Conservation (phyloP, 495 filamentous ascomycete species). For the Aspergillus bridgeri region DNA sequence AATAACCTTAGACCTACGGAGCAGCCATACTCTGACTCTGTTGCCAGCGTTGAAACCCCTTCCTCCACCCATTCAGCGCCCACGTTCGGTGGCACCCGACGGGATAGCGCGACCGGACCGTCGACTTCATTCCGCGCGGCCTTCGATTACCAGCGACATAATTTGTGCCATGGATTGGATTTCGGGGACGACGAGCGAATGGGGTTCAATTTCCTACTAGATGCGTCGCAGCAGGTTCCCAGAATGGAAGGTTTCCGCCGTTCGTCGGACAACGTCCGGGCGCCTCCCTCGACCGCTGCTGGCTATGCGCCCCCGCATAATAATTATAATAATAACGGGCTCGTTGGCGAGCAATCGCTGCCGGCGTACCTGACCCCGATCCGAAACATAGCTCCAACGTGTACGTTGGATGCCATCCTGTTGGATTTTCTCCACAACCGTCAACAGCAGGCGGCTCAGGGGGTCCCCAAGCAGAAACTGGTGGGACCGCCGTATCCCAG, state of each 20-base stretch:
- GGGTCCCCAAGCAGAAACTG: conserved; percentile 55
- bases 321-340: conserved; percentile 15
- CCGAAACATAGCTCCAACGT: conserved; percentile 59
- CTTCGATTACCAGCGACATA: conserved; percentile 52
- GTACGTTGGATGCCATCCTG: conserved; percentile 69
- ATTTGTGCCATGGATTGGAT: conserved; percentile 53
- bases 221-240: conserved; percentile 45
- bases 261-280: conserved; percentile 26
- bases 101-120: conserved; percentile 26
- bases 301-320: conserved; percentile 25
- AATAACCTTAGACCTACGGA: conserved; percentile 17
- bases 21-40: conserved; percentile 29
- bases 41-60: conserved; percentile 34
- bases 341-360: conserved; percentile 20
- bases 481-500: conserved; percentile 73
- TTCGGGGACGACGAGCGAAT: conserved; percentile 57
- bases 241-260: conserved; percentile 35
- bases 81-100: conserved; percentile 21
- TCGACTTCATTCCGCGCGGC: conserved; percentile 29
- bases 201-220: conserved; percentile 66
- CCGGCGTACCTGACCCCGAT: conserved; percentile 49
- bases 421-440: conserved; percentile 72
- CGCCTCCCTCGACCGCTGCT: conserved; percentile 22
- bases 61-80: conserved; percentile 37
- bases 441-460: conserved; percentile 60